Base-by-base conservation (phyloP, 495 filamentous ascomycete genomes). In the Penicillium lagena region DNA sequence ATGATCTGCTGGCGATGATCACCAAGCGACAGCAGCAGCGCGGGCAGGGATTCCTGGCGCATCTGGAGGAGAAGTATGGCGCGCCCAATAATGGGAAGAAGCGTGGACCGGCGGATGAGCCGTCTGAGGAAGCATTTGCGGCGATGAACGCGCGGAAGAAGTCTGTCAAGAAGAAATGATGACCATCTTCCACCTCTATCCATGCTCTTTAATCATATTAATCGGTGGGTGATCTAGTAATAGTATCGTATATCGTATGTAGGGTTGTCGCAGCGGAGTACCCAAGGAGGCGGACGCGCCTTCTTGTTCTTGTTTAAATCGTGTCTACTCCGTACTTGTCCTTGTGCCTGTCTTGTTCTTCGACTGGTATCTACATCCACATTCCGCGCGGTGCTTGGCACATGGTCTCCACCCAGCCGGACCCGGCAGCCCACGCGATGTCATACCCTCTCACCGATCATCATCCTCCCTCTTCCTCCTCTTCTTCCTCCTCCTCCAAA, bases 91-190 rank as follows among this genome's bases (percentile, higher is more conserved):
- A 22, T 35, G 52, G 51, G 4, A 56, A 54, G 40, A 62, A 62
- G 41, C 59, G 62, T 13, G 47, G 45, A 34, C 35, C 48, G 8
- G 46, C 41, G 12, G 56, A 63, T 45, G 62, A 63, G 44, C 62
- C 62, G 28, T 34, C 59, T 1, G 62, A 65, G 44, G 62, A 62
- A 41, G 62, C 59, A 2, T 65, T 65, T 52, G 59, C 62, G 43
- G 56, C 62, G 29, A 50, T 60, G 39, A 57, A 51, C 7, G 61
- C 61, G 7, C 56, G 59, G 33, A 54, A 57, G 39, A 50, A 42
- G 15, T 46, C 54, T 22, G 4, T 6, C 9, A 51, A 50, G 35
- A 46, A 46, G 32, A 22, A 22, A 22, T 22, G 22, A 22, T 22
- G 22, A 6, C 2, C 22, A 22, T 22, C 22, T 4, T 22, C 22